These are phyloP conservation scores for Mycena chlorophos DNA, from an alignment of 768 basidiomycete genomes.

Conservation along the genomic window DNA sequence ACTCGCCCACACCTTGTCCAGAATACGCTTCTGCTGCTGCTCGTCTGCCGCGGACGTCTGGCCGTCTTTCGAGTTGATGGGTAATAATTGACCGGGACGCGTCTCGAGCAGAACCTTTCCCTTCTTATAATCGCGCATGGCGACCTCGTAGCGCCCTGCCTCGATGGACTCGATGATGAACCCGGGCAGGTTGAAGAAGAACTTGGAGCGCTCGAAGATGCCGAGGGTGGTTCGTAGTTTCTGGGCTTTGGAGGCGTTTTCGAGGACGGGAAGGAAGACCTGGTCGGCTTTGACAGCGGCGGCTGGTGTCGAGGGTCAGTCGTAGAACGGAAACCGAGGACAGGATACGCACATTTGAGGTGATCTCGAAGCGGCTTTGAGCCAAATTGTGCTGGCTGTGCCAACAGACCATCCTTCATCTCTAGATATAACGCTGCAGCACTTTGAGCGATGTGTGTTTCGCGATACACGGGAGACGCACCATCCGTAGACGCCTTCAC, in stretches of 20 bases:
- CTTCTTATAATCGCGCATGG: conserved; percentile 95
- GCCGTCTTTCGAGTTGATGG: conserved; percentile 62
- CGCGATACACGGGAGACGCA: conserved; percentile 31
- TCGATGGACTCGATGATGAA: conserved; percentile 87
- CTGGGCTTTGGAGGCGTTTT: conserved; percentile 92
- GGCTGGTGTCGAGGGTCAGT: conserved; percentile 45
- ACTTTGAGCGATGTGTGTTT: conserved; percentile 8
- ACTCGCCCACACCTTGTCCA: conserved; percentile 94
- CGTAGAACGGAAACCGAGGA: not conserved
- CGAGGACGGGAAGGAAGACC: conserved; percentile 93
- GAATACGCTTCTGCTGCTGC: conserved; percentile 85
- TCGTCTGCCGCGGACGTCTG: conserved; percentile 49
- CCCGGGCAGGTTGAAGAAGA: conserved; percentile 97
- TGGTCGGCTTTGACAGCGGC: conserved; percentile 93
- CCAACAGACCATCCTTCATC: conserved; percentile 88
- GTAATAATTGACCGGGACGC: conserved; percentile 82
- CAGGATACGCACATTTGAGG: conserved; percentile 66
- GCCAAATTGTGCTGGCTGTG: conserved; percentile 75
- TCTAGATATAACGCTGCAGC: conserved; percentile 78
- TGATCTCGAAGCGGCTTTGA: conserved; percentile 81
- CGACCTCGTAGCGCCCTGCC: conserved; percentile 89
- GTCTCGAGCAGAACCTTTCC: conserved; percentile 89
- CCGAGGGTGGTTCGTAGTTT: conserved; percentile 90
- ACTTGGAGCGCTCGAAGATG: conserved; percentile 95
- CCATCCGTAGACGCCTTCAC: conserved; percentile 98